Conservation (phyloP, 116 monocot genomes). For the Iris pallida region DNA sequence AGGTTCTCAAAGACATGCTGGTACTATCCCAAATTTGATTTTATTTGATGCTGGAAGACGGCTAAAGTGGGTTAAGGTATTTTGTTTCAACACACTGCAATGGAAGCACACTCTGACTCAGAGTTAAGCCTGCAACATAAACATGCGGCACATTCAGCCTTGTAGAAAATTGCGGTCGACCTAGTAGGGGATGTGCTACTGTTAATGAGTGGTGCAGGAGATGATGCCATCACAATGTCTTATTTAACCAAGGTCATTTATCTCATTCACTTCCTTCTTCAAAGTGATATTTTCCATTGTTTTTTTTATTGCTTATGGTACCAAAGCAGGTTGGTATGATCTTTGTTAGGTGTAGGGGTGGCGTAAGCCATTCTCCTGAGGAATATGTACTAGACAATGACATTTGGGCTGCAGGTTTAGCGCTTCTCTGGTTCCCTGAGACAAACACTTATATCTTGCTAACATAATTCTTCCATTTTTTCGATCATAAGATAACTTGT, state of each 20-base stretch:
- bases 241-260: conserved; percentile 66
- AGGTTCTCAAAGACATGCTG: conserved; percentile 90
- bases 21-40: conserved; percentile 73
- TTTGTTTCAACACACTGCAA: conserved; percentile 59
- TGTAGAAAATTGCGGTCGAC: conserved; percentile 26
- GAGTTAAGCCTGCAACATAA: conserved; percentile 50
- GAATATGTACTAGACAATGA: conserved; percentile 74
- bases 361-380: conserved; percentile 84
- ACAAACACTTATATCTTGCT: neutral
- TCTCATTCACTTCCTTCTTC: neutral
- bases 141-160: conserved; percentile 47
- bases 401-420: conserved; percentile 81
- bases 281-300: neutral
- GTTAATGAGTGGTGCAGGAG: conserved; percentile 93
- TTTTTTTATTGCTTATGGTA: conserved; percentile 2
- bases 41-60: neutral
- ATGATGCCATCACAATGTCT: conserved; percentile 93
- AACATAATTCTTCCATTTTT: too few relatives aligned
- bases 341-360: conserved; percentile 85
- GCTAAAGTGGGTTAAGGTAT: neutral
- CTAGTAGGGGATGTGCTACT: conserved; percentile 35
- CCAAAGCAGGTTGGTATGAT: conserved; percentile 82
- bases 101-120: conserved; percentile 50
- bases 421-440: conserved; percentile 56
- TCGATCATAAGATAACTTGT: too few relatives aligned